Evolutionary conservation across 805 yeast species (phyloP).

Genomic region (Starmerella apis): DNA sequence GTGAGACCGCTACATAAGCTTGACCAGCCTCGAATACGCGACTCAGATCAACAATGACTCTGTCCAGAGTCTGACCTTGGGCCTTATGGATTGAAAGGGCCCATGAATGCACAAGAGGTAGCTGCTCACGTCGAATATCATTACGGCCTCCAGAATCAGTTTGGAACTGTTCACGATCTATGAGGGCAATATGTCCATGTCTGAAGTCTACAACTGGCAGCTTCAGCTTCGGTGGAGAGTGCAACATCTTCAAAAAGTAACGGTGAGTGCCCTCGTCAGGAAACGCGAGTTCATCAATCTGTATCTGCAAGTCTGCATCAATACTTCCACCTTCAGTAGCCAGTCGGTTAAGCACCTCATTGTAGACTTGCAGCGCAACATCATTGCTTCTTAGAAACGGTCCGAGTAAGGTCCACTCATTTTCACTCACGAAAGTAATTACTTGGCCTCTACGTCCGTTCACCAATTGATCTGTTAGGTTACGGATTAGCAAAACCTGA

Average conservation of each 20-base stretch:
- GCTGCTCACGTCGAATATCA: conserved; percentile 57
- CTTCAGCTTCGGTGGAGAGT: conserved; percentile 8
- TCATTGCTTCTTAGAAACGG: conserved; percentile 9
- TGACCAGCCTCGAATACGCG: conserved; percentile 84
- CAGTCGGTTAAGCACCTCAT: conserved; percentile 13
- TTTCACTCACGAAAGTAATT: conserved; percentile 37
- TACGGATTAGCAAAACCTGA: conserved; percentile 83
- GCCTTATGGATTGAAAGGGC: conserved; percentile 92
- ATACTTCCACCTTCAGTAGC: conserved; percentile 3
- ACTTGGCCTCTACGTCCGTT: conserved; percentile 85
- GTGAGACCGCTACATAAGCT: conserved; percentile 88
- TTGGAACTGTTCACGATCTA: conserved; percentile 19
- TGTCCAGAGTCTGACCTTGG: conserved; percentile 79
- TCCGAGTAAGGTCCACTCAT: conserved; percentile 15
- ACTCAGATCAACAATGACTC: conserved; percentile 65
- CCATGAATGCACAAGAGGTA: conserved; percentile 88
- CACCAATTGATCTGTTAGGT: conserved; percentile 56
- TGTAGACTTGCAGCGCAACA: conserved; percentile 19
- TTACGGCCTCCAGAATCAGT: conserved; percentile 26
- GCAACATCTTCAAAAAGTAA: conserved; percentile 8
- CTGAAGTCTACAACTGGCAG: conserved; percentile 25
- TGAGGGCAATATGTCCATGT: conserved; percentile 12
- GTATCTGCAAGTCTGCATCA: conserved; percentile 6
- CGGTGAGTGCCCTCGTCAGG: conserved; percentile 11
- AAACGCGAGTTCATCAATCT: conserved; percentile 11